phyloP scores from a whole-genome alignment of 129 eudicot genomes.

The Erigeron canadensis region DNA sequence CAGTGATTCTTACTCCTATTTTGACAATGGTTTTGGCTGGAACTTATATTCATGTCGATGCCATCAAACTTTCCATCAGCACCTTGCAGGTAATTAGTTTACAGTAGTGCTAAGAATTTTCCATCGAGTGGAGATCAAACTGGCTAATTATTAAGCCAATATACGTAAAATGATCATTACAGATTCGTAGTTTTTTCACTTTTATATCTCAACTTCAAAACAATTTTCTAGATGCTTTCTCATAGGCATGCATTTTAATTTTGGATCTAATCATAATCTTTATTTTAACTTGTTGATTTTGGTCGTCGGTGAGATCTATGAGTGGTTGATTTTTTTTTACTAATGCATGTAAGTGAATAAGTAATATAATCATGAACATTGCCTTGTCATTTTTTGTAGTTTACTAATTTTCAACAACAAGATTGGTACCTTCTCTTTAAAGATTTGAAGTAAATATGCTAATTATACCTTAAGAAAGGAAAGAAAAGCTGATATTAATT shows the following conservation, averaged over 20 bases:
- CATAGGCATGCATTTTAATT: too few species aligned
- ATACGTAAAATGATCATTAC: not conserved
- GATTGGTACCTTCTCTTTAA: not conserved
- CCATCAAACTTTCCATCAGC: conserved; percentile 70
- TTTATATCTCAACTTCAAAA: too few species aligned
- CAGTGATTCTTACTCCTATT: conserved; percentile 81
- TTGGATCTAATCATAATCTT: too few species aligned
- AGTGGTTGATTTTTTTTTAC: too few species aligned
- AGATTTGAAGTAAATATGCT: not conserved
- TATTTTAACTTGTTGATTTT: too few species aligned
- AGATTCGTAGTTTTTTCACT: too few species aligned
- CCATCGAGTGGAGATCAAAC: not conserved
- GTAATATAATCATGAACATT: not conserved
- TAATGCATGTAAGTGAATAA: too few species aligned
- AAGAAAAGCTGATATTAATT: not conserved
- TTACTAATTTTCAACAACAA: not conserved
- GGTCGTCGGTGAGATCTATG: too few species aligned
- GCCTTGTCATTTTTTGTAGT: too few species aligned
- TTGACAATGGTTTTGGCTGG: conserved; percentile 74
- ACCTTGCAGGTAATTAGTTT: conserved; percentile 61
- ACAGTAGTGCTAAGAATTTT: not conserved
- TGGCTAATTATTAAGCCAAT: not conserved
- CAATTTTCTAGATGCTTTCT: too few species aligned
- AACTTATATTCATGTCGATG: conserved; percentile 75
- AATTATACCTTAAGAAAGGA: not conserved